phyloP scores from a whole-genome alignment of 140 eudicot species.

The Erigeron philadelphicus region DNA sequence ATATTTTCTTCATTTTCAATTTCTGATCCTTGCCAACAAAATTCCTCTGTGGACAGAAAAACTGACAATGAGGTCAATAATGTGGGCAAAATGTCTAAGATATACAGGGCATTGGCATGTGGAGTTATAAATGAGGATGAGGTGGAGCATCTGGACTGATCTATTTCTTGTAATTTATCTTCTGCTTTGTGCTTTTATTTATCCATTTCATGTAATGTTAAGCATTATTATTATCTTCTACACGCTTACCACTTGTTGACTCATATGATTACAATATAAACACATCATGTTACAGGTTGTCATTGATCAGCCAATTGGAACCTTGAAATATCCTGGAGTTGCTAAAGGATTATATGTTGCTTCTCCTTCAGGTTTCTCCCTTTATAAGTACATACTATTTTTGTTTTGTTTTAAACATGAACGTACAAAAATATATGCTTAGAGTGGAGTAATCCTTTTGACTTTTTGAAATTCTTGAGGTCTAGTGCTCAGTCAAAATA shows the following conservation, averaged over 20 bases:
- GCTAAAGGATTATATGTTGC: constrained; percentile 96
- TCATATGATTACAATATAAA: constrained; percentile 11
- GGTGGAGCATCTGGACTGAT: constrained; percentile 38
- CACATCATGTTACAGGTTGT: constrained; percentile 43
- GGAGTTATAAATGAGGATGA: constrained; percentile 61
- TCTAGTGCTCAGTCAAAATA: not conserved
- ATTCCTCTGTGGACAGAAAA: constrained; percentile 35
- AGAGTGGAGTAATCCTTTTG: not conserved
- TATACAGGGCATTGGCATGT: constrained; percentile 72
- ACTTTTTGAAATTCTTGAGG: not conserved
- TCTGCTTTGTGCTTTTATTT: not conserved
- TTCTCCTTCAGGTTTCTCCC: constrained; percentile 62
- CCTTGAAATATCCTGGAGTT: constrained; percentile 74
- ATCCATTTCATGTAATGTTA: not conserved
- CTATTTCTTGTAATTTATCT: constrained; percentile 6
- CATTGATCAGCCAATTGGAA: constrained; percentile 80
- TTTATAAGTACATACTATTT: constrained; percentile 13
- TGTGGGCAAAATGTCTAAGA: constrained; percentile 58
- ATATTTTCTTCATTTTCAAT: not conserved
- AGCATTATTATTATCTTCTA: constrained; percentile 7
- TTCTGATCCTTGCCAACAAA: constrained; percentile 12
- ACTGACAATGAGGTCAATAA: constrained; percentile 25
- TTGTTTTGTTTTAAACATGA: not conserved
- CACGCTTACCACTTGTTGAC: not conserved
- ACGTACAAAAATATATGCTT: not conserved